These are phyloP conservation scores for Flaveria trinervia DNA, from an alignment of 129 eudicot species.

Conservation along the genomic window DNA sequence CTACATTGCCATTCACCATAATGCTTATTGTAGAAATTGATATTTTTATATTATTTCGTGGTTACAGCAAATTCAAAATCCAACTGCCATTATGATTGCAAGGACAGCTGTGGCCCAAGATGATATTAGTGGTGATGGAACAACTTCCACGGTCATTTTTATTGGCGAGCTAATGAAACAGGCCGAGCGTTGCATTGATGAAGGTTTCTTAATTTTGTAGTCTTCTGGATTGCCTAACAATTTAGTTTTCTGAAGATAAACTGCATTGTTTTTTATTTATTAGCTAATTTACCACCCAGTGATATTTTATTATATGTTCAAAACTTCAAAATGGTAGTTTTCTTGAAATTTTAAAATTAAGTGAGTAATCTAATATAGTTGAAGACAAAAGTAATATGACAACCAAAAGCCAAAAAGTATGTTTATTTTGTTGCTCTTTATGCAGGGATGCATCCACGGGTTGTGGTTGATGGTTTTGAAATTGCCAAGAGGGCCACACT, in stretches of 20 bases:
- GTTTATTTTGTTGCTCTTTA: conserved; percentile 16
- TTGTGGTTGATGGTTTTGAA: conserved; percentile 97
- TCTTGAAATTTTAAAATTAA: background rate
- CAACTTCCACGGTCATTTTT: conserved; percentile 92
- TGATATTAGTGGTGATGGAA: conserved; percentile 97
- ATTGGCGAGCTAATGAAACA: conserved; percentile 99
- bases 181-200: conserved; percentile 91
- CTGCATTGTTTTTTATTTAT: background rate
- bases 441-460: conserved; percentile 98
- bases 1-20: no score
- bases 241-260: background rate
- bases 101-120: conserved; percentile 99
- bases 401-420: background rate
- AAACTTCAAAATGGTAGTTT: background rate
- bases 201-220: conserved; percentile 51
- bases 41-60: background rate
- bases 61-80: conserved; percentile 94
- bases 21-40: background rate
- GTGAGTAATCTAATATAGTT: background rate
- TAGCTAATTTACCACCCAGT: background rate
- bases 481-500: conserved; percentile 93
- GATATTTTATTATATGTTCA: background rate
- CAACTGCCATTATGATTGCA: conserved; percentile 97
- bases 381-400: background rate
- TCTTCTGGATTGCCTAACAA: background rate